Base-by-base conservation (phyloP, 768 basidiomycete genomes). In the Psilocybe tampanensis region DNA sequence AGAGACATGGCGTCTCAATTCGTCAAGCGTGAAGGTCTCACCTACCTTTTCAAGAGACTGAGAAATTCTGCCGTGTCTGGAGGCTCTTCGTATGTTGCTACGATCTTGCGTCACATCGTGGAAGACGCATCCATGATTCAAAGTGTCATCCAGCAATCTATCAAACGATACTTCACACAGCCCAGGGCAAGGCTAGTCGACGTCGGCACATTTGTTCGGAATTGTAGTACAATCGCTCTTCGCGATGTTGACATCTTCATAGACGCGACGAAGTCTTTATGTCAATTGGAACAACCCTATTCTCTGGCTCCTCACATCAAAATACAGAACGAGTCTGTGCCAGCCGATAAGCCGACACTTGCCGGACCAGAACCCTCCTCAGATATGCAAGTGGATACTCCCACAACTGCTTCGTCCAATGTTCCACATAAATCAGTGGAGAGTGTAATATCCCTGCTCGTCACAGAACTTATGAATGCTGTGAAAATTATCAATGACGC, bases 41-140 rank as follows among this genome's bases (percentile, higher is more conserved):
- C 71, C 0, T 68, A 78, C 18, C 76, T 97, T 18, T 86, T 96
- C 73, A 78, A 80, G 52, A 83, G 87, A 26, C 77, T 95, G 62
- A 83, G 84, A 61, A 73, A 77, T 17, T 76, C 85, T 0, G 80
- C 86, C 15, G 84, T 86, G 8, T 70, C 78, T 24, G 87, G 89
- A 18, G 89, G 87, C 60, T 92, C 93, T 44, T 86, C 90, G 0
- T 93, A 94, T 69, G 83, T 94, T 52, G 86, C 88, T 41, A 90
- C 89, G 65, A 90, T 98, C 59, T 77, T 98, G n/a, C 89, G 97
- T 7, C 97, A 99, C 67, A 74, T 93, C 51, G 84, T 95, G 47
- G 97, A 99, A 72, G 92, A 95, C 60, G 65, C 78, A 2, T 67
- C 74, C 2, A 81, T 80, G 8, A 69, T 98, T 42, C 81, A 84